Evolutionary conservation across 352 stramenopile species (phyloP).

Genomic region (Globisporangium rhizosaccharum): DNA sequence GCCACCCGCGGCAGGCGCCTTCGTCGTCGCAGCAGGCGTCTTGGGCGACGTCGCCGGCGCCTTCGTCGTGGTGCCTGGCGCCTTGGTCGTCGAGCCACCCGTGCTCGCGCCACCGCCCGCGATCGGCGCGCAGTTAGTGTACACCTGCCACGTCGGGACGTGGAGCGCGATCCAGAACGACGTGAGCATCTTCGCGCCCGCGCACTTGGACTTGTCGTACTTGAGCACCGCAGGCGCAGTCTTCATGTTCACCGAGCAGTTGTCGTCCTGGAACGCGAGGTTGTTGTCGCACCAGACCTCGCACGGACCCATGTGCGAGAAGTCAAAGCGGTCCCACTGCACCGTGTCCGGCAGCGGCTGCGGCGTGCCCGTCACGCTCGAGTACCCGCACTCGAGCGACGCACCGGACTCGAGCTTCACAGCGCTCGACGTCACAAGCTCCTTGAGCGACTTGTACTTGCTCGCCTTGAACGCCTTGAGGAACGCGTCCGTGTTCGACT

Average conservation of each 20-base stretch:
- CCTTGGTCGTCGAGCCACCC: slow-evolving; percentile 3
- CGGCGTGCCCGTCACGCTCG: slow-evolving; percentile 22
- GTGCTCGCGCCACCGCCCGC: slow-evolving; percentile 15
- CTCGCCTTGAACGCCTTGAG: slow-evolving; percentile 3
- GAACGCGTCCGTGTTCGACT: slow-evolving; percentile 21
- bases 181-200: slow-evolving; percentile 27
- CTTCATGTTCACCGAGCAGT: slow-evolving; percentile 33
- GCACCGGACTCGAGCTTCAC: slow-evolving; percentile 20
- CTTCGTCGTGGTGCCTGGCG: slow-evolving; percentile 6
- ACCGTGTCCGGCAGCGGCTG: slow-evolving; percentile 30
- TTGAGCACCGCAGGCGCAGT: slow-evolving; percentile 22
- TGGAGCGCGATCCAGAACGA: slow-evolving; percentile 39
- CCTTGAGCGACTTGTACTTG: slow-evolving; percentile 43
- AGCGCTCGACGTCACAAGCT: slow-evolving; percentile 16
- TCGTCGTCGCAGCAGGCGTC: slow-evolving; percentile 9
- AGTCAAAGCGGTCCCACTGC: slow-evolving; percentile 33
- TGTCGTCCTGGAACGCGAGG: slow-evolving; percentile 32
- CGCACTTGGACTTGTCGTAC: slow-evolving; percentile 36
- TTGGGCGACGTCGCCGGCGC: slow-evolving; percentile 6
- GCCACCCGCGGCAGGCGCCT: slow-evolving; percentile 6
- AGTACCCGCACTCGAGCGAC: slow-evolving; percentile 38
- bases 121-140: slow-evolving; percentile 40
- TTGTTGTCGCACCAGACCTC: slow-evolving; percentile 48
- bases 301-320: slow-evolving; percentile 34
- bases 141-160: slow-evolving; percentile 37